These are phyloP conservation scores for Aspergillus texensis DNA, from an alignment of 2,329 filamentous ascomycete species.

Conservation along the genomic window DNA sequence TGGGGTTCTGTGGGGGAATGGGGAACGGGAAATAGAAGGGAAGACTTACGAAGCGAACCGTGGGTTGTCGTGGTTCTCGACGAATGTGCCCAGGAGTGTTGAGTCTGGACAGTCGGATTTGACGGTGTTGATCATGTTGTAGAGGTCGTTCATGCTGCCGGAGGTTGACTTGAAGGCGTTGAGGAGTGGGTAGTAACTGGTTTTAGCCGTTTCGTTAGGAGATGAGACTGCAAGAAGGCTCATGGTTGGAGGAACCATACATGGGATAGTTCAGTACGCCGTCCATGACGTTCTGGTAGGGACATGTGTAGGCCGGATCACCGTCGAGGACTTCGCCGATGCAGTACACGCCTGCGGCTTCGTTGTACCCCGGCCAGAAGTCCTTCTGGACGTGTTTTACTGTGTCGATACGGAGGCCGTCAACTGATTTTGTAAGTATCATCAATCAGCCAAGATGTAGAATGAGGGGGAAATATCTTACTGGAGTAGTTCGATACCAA, in stretches of 20 bases:
- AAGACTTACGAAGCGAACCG: constrained; percentile 50
- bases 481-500: constrained; percentile 64
- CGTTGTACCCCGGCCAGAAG: constrained; percentile 48
- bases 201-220: constrained; percentile 10
- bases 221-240: background rate
- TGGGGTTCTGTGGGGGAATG: background rate
- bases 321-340: constrained; percentile 52
- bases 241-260: constrained; percentile 15
- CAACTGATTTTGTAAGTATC: constrained; percentile 35
- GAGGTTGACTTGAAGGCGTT: constrained; percentile 37
- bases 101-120: constrained; percentile 46
- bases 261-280: constrained; percentile 54
- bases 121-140: constrained; percentile 38
- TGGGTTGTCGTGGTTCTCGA: constrained; percentile 65
- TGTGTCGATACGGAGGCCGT: constrained; percentile 57
- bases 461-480: constrained; percentile 37
- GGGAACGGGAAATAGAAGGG: too few species aligned
- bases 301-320: constrained; percentile 44
- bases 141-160: constrained; percentile 39
- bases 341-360: constrained; percentile 50
- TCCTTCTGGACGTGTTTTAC: constrained; percentile 51
- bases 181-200: constrained; percentile 36
- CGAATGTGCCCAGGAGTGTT: constrained; percentile 56
- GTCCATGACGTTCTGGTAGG: constrained; percentile 49
- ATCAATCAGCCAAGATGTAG: background rate